Evolutionary conservation across 2,329 filamentous ascomycete genomes (phyloP).

Genomic region (Lizonia empirigonia): DNA sequence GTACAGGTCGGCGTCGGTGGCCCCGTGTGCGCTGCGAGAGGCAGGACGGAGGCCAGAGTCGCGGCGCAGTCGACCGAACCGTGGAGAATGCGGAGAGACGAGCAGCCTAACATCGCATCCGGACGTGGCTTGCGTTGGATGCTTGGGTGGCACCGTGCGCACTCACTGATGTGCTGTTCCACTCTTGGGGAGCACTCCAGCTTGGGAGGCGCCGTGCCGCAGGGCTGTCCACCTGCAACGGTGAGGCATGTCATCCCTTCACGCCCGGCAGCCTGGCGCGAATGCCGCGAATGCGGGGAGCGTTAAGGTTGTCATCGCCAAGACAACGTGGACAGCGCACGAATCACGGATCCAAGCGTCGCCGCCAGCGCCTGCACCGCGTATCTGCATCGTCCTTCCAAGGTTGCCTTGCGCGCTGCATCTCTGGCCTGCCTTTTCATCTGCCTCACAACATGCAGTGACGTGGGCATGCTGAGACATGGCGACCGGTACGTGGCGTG

Average conservation of each 20-base stretch:
- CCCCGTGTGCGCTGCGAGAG: conserved; percentile 15
- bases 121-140: conserved; percentile 19
- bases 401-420: not conserved
- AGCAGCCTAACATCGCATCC: conserved; percentile 15
- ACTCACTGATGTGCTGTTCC: not conserved
- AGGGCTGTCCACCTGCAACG: conserved; percentile 4
- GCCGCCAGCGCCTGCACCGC: conserved; percentile 3
- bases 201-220: not conserved
- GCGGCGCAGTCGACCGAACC: conserved; percentile 15
- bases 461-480: conserved; percentile 29
- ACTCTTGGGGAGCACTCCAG: not conserved
- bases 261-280: conserved; percentile 9
- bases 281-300: conserved; percentile 15
- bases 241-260: conserved; percentile 6
- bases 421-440: not conserved
- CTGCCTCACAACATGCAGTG: conserved; percentile 18
- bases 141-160: conserved; percentile 11
- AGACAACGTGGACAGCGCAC: conserved; percentile 12
- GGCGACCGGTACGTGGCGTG: conserved; percentile 35
- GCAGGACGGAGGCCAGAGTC: conserved; percentile 5
- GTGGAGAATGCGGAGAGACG: conserved; percentile 21
- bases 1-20: conserved; percentile 5
- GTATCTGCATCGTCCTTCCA: conserved; percentile 2
- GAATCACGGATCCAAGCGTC: conserved; percentile 13
- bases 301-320: conserved; percentile 12